Evolutionary conservation across 1,284 basidiomycete genomes (phyloP).

Genomic region (Trichosporon sp.): DNA sequence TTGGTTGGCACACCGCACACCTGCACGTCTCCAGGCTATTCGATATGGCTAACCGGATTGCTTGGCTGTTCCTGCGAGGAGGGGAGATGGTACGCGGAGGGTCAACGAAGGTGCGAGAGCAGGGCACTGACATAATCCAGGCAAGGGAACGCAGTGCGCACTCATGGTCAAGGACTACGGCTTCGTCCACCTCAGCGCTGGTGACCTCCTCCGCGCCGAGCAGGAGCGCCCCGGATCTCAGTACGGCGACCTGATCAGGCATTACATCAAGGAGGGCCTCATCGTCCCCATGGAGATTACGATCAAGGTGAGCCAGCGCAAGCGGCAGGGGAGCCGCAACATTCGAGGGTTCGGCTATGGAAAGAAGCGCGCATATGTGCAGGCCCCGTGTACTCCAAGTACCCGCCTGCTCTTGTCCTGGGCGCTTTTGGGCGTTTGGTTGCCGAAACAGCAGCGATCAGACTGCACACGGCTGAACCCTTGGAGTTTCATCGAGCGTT

Average conservation of each 20-base stretch:
- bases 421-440: background rate
- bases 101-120: background rate
- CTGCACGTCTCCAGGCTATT: background rate
- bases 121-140: slow-evolving; percentile 57
- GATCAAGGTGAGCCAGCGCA: slow-evolving; percentile 63
- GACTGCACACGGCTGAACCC: background rate
- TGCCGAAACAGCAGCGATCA: background rate
- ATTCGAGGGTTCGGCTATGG: background rate
- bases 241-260: slow-evolving; percentile 83
- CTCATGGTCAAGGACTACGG: slow-evolving; percentile 83
- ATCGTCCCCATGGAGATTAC: slow-evolving; percentile 99
- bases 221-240: slow-evolving; percentile 83
- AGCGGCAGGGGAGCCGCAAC: background rate
- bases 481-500: slow-evolving; percentile 8
- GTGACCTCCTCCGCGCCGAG: slow-evolving; percentile 93
- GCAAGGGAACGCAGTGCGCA: slow-evolving; percentile 95
- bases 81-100: background rate
- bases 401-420: background rate
- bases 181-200: slow-evolving; percentile 95
- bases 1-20: background rate
- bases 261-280: slow-evolving; percentile 86
- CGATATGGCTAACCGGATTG: background rate
- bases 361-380: background rate
- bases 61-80: background rate
- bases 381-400: background rate